Evolutionary conservation across 2,329 filamentous ascomycete genomes (phyloP), one percentile per base, ranked within the genome.

Genomic region (Cercospora sojina): DNA sequence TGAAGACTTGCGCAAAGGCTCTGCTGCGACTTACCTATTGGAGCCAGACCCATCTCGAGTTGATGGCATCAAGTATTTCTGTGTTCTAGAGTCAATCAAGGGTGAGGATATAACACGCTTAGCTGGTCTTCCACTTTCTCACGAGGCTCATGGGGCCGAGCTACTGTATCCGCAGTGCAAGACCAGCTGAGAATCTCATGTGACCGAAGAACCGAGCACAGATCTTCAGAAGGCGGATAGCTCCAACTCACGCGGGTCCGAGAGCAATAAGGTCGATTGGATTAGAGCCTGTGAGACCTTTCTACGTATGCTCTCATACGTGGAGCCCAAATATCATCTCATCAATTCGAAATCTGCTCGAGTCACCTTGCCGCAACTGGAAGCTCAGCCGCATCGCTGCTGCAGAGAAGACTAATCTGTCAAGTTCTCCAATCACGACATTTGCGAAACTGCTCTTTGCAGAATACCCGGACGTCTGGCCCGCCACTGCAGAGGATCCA

Each of bases 401-500:
- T 3, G 20, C 62, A 2, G 73, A 79, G 13, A 66, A 59, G 38
- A 72, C 74, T 18, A 62, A 75, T 16, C 5, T 41, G 1, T 16
- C 64, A 59, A 4, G 68, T 73, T 61, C 63, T 76, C 16, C 72
- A 61, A 1, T 70, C 71, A 67, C 65, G 2, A 64, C 49, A 3
- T 35, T 35, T 2, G 13, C 65, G 8, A 64, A 51, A 1, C 27
- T 59, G 4, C 69, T 77, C 3, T 78, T 61, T 64, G 32, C 69
- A 16, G 65, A 74, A 16, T 70, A 64, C 65, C 72, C 29, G 67
- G 77, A n/a, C 13, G 66, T 63, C 64, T 79, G 16, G 76, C 47
- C 69, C 6, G 72, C 76, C 10, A 78, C 80, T 35, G 74, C 71
- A 2, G 32, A 59, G n/a, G 74, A 78, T 20, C 74, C 79, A 0